Conservation (phyloP, 1,284 basidiomycete genomes). For the Kalmanozyma brasiliensis region DNA sequence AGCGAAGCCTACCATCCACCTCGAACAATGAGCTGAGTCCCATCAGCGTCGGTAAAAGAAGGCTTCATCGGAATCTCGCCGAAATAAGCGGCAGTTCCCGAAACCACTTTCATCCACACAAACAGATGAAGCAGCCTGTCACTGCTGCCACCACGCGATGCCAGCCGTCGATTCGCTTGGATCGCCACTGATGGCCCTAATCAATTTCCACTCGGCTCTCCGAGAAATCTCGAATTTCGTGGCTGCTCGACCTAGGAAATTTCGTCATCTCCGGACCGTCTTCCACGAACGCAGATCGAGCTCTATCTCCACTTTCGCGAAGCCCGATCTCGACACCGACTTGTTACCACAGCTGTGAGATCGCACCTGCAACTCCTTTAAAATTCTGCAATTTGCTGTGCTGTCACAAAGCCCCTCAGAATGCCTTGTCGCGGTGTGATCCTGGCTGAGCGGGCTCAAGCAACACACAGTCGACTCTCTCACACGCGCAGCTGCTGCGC, state of each 20-base stretch:
- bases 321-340: too few species aligned
- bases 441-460: too few species aligned
- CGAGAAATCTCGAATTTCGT: background rate
- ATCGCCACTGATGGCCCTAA: background rate
- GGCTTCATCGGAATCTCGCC: slow-evolving; percentile 10
- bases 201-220: background rate
- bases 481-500: slow-evolving; percentile 16
- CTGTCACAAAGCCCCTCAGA: too few species aligned
- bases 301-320: too few species aligned
- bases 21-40: too few species aligned
- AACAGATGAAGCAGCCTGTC: too few species aligned
- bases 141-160: background rate
- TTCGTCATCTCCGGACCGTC: slow-evolving; percentile 6
- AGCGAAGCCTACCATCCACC: too few species aligned
- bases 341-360: too few species aligned
- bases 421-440: too few species aligned
- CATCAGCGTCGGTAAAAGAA: slow-evolving; percentile 22
- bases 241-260: background rate
- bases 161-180: background rate
- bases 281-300: background rate
- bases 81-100: slow-evolving; percentile 39
- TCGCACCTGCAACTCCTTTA: too few species aligned
- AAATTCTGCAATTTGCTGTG: too few species aligned
- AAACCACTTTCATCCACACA: background rate
- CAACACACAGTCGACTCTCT: too few species aligned